A percentile compares a stretch with the other conserved stretches of the same genome.
phyloP scores from a whole-genome alignment of 179 eudicot species.

The Kewa caespitosa region DNA sequence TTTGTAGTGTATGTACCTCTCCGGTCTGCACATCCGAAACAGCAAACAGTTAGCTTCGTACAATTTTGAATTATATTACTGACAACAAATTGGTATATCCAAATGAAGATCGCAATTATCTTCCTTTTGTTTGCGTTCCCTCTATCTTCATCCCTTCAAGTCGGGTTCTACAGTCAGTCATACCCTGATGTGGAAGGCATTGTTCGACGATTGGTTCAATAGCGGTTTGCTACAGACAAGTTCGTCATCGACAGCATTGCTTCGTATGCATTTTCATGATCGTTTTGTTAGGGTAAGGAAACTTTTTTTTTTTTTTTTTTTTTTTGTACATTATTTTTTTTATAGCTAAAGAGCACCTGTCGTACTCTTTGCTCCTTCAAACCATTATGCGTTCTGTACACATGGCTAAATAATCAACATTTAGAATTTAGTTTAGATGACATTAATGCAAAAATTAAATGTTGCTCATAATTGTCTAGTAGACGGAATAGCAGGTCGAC shows the following conservation, averaged over 20 bases:
- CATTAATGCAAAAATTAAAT: no score
- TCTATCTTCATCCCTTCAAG: slow-evolving; percentile 28
- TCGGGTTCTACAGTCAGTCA: slow-evolving; percentile 39
- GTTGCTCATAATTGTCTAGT: no score
- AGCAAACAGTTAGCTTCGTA: neutral
- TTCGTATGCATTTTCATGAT: slow-evolving; percentile 62
- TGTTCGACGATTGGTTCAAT: slow-evolving; percentile 29
- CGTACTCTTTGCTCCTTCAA: no score
- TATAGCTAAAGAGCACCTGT: no score
- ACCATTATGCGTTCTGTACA: no score
- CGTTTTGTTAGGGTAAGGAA: slow-evolving; percentile 45
- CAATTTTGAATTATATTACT: neutral
- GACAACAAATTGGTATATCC: neutral
- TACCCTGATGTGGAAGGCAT: slow-evolving; percentile 46
- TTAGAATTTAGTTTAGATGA: no score
- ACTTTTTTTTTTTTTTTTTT: neutral
- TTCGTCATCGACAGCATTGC: slow-evolving; percentile 45
- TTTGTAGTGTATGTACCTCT: no score
- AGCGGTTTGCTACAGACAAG: slow-evolving; percentile 22
- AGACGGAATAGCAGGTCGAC: no score
- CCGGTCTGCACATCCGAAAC: neutral
- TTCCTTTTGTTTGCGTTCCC: slow-evolving; percentile 13
- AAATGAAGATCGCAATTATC: neutral
- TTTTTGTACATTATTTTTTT: neutral
- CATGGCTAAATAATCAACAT: no score